phyloP scores from a whole-genome alignment of 2,329 filamentous ascomycete genomes.

The Fusarium veterinarium region DNA sequence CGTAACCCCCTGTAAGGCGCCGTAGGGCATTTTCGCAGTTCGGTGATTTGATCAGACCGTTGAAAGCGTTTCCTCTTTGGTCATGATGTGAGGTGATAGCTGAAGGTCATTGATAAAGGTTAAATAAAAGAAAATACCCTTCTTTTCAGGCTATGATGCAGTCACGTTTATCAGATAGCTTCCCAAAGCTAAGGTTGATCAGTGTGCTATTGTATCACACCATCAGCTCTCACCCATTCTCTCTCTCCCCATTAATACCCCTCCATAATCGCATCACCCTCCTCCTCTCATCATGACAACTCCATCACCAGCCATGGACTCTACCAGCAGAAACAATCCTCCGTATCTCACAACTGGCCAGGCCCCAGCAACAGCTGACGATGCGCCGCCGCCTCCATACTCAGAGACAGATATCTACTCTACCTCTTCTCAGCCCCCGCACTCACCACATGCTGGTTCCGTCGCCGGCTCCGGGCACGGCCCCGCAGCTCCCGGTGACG shows the following conservation, averaged over 20 bases:
- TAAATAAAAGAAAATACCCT: conserved; percentile 24
- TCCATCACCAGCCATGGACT: conserved; percentile 29
- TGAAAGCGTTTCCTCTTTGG: neutral
- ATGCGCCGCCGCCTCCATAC: conserved; percentile 66
- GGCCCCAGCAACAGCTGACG: conserved; percentile 37
- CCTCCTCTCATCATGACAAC: conserved; percentile 27
- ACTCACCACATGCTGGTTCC: conserved; percentile 30
- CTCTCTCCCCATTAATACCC: neutral
- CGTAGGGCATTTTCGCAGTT: neutral
- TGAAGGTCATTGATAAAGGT: neutral
- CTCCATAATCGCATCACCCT: neutral
- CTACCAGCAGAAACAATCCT: conserved; percentile 11
- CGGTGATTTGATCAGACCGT: neutral
- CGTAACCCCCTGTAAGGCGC: conserved; percentile 28
- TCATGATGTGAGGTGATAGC: conserved; percentile 3
- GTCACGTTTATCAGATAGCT: neutral
- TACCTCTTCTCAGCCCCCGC: conserved; percentile 48
- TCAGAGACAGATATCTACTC: conserved; percentile 68
- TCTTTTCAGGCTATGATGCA: neutral
- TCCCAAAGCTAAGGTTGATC: neutral
- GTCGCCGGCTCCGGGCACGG: conserved; percentile 40
- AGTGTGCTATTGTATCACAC: neutral
- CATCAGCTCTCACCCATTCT: neutral
- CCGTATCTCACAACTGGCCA: conserved; percentile 27
- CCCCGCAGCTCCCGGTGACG: conserved; percentile 49